These are phyloP conservation scores for Diaporthe nobilis DNA, from an alignment of 2,329 filamentous ascomycete genomes.

Conservation along the genomic window DNA sequence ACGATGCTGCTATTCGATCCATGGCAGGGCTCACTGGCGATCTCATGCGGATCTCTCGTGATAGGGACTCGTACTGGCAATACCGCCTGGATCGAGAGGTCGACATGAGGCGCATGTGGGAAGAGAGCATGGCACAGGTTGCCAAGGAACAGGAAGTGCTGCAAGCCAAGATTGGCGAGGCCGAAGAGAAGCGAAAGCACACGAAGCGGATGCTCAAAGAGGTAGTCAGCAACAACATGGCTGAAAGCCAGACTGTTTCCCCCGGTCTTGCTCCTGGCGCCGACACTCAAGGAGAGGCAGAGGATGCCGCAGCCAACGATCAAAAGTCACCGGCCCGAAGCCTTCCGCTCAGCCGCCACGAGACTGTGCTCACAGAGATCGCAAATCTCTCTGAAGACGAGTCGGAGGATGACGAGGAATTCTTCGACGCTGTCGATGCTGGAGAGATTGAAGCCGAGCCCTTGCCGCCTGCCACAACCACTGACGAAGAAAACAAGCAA, in stretches of 20 bases:
- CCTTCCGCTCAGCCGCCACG: constrained; percentile 65
- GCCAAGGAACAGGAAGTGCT: constrained; percentile 93
- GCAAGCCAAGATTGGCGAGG: constrained; percentile 88
- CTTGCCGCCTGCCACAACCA: constrained; percentile 64
- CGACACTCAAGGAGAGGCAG: constrained; percentile 51
- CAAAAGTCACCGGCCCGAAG: constrained; percentile 56
- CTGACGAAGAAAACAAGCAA: constrained; percentile 61
- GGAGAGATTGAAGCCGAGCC: constrained; percentile 86
- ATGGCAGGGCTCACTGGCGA: constrained; percentile 88
- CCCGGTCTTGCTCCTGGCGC: constrained; percentile 48
- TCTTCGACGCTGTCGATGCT: constrained; percentile 96
- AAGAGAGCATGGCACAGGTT: constrained; percentile 99
- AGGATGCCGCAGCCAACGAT: constrained; percentile 44
- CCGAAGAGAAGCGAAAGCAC: constrained; percentile 88
- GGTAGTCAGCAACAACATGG: constrained; percentile 73
- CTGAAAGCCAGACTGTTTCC: constrained; percentile 54
- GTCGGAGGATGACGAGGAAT: constrained; percentile 89
- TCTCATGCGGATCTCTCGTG: constrained; percentile 90
- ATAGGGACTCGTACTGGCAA: constrained; percentile 97
- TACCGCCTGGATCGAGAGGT: constrained; percentile 92
- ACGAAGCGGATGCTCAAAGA: constrained; percentile 93
- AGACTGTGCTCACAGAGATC: constrained; percentile 78
- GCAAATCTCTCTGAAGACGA: constrained; percentile 84
- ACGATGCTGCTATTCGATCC: constrained; percentile 90
- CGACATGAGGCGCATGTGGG: constrained; percentile 95